Evolutionary conservation across 2,329 filamentous ascomycete species (phyloP).

Genomic region (Geoglossum cookeanum): DNA sequence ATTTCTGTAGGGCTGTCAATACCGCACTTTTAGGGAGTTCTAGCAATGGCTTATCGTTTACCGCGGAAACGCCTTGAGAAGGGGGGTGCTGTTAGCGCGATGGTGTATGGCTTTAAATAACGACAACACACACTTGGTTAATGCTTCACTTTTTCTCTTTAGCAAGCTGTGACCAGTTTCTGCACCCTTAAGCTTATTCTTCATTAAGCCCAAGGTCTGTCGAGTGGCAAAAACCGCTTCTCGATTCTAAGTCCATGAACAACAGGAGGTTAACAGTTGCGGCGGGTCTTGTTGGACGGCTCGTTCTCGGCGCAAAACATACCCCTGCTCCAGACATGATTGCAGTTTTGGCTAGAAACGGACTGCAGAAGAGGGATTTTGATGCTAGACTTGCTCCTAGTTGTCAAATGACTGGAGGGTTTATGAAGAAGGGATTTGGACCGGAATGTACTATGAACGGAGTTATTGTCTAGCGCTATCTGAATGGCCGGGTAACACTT

Average conservation of each 20-base stretch:
- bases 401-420: neutral
- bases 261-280: neutral
- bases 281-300: neutral
- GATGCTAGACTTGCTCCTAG: neutral
- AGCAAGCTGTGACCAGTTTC: constrained; percentile 83
- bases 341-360: constrained; percentile 5
- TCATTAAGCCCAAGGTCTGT: constrained; percentile 93
- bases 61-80: constrained; percentile 63
- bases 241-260: constrained; percentile 44
- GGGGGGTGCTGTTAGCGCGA: constrained; percentile 12
- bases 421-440: neutral
- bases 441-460: too few species aligned
- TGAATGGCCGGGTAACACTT: neutral
- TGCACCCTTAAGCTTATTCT: constrained; percentile 88
- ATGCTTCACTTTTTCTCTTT: constrained; percentile 93
- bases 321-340: constrained; percentile 36
- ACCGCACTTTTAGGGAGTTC: neutral
- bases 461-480: neutral
- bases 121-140: constrained; percentile 58
- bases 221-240: constrained; percentile 96
- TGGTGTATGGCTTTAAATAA: constrained; percentile 5
- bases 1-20: constrained; percentile 45
- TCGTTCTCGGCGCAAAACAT: constrained; percentile 13
- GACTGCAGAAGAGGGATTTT: neutral
- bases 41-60: constrained; percentile 22